These are phyloP conservation scores for Vitis hybrid DNA, from an alignment of 177 flowering plant genomes.

Conservation along the genomic window DNA sequence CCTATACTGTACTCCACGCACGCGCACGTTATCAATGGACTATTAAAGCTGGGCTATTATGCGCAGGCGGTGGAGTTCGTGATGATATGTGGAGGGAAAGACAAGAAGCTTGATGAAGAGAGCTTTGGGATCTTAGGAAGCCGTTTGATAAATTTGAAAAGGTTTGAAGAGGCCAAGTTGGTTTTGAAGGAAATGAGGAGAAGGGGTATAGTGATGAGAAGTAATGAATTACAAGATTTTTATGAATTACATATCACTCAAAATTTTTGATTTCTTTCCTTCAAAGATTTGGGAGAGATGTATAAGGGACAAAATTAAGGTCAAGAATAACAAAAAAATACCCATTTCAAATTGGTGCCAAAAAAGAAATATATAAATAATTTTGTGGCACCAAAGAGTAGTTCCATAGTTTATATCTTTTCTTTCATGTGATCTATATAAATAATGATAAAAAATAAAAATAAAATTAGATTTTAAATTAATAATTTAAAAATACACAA, in stretches of 20 bases:
- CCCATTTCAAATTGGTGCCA: too few relatives aligned
- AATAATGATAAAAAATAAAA: too few relatives aligned
- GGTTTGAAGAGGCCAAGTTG: conserved; percentile 38
- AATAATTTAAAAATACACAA: too few relatives aligned
- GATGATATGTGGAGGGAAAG: conserved; percentile 38
- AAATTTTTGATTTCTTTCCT: too few relatives aligned
- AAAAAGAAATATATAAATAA: too few relatives aligned
- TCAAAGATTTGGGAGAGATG: too few relatives aligned
- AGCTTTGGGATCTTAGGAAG: conserved; percentile 44
- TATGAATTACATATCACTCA: conserved; percentile 5
- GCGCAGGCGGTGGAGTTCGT: conserved; percentile 61
- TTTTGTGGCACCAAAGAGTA: too few relatives aligned
- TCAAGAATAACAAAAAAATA: too few relatives aligned
- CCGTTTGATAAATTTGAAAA: conserved; percentile 26
- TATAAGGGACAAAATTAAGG: too few relatives aligned
- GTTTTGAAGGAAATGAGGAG: conserved; percentile 53
- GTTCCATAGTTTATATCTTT: too few relatives aligned
- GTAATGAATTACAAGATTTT: conserved; percentile 20
- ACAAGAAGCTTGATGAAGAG: conserved; percentile 42
- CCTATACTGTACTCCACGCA: conserved; percentile 36
- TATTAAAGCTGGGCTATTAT: conserved; percentile 37
- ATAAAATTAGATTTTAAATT: too few relatives aligned
- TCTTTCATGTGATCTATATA: too few relatives aligned
- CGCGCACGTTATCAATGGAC: conserved; percentile 41
- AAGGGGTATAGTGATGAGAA: conserved; percentile 37